Conservation (phyloP, 2,329 filamentous ascomycete genomes). For the Aspergillus neoniger region DNA sequence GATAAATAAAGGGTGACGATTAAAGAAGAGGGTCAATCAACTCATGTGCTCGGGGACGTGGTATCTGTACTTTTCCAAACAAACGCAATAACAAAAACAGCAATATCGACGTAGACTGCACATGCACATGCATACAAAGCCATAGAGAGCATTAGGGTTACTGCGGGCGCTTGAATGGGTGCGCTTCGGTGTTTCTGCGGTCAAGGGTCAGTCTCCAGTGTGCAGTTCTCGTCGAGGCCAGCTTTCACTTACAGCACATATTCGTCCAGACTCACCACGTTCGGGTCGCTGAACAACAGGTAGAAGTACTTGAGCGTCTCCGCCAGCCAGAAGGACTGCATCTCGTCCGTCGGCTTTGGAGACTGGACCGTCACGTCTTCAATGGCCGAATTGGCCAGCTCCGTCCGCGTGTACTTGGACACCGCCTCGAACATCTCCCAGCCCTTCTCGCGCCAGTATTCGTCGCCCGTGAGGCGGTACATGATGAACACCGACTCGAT, state of each 20-base stretch:
- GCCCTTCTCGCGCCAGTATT: constrained; percentile 65
- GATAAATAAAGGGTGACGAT: not conserved
- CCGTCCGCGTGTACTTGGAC: constrained; percentile 61
- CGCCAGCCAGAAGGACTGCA: constrained; percentile 74
- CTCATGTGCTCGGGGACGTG: constrained; percentile 7
- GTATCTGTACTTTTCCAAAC: constrained; percentile 10
- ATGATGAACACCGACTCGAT: constrained; percentile 81
- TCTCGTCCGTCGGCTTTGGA: constrained; percentile 56
- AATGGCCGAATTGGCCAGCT: constrained; percentile 66
- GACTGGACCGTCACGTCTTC: constrained; percentile 62
- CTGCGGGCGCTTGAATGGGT: constrained; percentile 40
- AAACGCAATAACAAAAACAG: constrained; percentile 6
- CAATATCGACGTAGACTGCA: constrained; percentile 6
- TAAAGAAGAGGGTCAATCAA: constrained; percentile 7
- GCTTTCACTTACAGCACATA: constrained; percentile 46
- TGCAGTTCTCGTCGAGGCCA: not conserved
- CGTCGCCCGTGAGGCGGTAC: constrained; percentile 71
- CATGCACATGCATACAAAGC: constrained; percentile 12
- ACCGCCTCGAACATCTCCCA: constrained; percentile 74
- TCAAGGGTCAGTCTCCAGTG: constrained; percentile 6
- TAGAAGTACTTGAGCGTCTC: constrained; percentile 54
- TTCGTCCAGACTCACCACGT: constrained; percentile 48
- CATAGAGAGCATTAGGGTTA: constrained; percentile 17
- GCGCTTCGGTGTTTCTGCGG: constrained; percentile 44
- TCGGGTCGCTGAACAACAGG: constrained; percentile 48